Conservation (phyloP, 257 asterid species). For the Penstemon eatonii region DNA sequence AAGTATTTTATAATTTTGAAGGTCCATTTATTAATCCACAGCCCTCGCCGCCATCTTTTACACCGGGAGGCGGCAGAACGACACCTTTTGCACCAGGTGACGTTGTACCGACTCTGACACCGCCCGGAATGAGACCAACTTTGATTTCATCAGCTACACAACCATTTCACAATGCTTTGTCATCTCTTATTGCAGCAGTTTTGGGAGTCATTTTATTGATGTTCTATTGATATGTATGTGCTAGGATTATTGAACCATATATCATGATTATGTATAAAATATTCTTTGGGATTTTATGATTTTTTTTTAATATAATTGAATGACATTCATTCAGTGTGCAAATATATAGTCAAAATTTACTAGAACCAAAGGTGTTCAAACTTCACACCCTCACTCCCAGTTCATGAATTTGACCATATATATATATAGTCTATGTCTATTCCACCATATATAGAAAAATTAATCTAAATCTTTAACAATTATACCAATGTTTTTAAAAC, state of each 20-base stretch:
- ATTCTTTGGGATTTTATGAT: conserved; percentile 9
- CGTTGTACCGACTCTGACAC: conserved; percentile 39
- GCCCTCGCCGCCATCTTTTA: conserved; percentile 25
- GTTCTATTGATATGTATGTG: conserved; percentile 24
- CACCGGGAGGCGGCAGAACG: conserved; percentile 6
- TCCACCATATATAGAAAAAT: not conserved
- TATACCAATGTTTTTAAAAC: no score
- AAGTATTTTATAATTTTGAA: conserved; percentile 10
- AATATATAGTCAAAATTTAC: no score
- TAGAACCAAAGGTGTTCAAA: not conserved
- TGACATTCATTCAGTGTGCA: conserved; percentile 19
- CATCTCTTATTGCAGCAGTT: conserved; percentile 30
- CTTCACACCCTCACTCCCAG: conserved; percentile 1
- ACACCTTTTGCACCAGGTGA: no score
- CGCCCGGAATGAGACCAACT: conserved; percentile 54
- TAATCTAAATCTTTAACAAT: not conserved
- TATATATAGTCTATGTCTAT: not conserved
- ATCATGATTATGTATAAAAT: not conserved
- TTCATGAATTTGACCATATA: conserved; percentile 25
- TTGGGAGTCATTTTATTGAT: conserved; percentile 37
- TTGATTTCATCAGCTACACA: conserved; percentile 43
- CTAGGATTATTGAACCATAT: not conserved
- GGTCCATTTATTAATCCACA: conserved; percentile 24
- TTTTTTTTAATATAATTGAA: conserved; percentile 21
- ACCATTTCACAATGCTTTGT: conserved; percentile 25